Conservation (phyloP, 106 monocot genomes). For the Dendrobium catenatum region DNA sequence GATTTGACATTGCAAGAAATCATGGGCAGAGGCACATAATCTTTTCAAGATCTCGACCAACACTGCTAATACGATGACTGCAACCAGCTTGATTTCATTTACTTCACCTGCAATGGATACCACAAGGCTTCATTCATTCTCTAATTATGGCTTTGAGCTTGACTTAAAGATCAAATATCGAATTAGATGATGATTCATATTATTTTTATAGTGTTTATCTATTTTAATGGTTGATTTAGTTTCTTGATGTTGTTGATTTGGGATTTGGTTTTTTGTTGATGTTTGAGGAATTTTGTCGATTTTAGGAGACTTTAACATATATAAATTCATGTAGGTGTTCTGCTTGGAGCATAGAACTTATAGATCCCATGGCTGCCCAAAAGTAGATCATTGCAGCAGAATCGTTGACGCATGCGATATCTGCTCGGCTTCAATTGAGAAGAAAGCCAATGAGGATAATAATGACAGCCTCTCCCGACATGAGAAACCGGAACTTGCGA, state of each 20-base stretch:
- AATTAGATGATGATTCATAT: neutral
- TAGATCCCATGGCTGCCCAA: conserved; percentile 53
- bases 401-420: conserved; percentile 60
- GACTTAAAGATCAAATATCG: neutral
- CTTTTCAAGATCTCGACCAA: conserved; percentile 67
- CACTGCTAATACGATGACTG: conserved; percentile 75
- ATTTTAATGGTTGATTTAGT: no score
- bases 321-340: conserved; percentile 34
- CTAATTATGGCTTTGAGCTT: neutral
- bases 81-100: conserved; percentile 84
- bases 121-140: conserved; percentile 31
- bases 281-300: no score
- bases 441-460: conserved; percentile 31
- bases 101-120: conserved; percentile 75
- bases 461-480: conserved; percentile 28
- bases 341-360: conserved; percentile 76
- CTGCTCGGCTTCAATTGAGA: conserved; percentile 59
- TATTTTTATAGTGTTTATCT: neutral
- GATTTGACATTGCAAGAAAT: neutral
- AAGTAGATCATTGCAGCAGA: conserved; percentile 48
- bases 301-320: neutral
- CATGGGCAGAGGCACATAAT: conserved; percentile 69
- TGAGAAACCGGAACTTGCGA: conserved; percentile 50
- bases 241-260: no score
- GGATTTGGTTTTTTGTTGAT: neutral